These are phyloP conservation scores for Rubia peregrina DNA, from an alignment of 305 asterid species.

Conservation along the genomic window DNA sequence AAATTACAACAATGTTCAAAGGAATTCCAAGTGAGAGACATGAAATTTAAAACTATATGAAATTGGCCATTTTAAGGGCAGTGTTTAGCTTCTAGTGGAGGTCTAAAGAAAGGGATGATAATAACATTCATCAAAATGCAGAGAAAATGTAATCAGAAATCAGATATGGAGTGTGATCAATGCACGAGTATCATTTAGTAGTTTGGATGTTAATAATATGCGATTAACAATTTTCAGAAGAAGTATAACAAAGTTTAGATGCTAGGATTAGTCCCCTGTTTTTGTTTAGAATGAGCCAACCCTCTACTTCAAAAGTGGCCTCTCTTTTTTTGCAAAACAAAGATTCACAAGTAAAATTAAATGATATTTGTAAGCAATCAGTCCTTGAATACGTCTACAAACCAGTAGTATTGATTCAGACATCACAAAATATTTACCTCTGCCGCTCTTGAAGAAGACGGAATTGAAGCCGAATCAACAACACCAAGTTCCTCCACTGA, in stretches of 20 bases:
- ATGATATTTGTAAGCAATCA: neutral
- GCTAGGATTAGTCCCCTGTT: neutral
- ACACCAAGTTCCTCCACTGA: constrained; percentile 41
- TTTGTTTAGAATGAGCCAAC: neutral
- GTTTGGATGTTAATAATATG: neutral
- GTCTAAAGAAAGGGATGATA: neutral
- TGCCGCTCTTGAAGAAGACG: constrained; percentile 62
- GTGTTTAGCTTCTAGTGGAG: neutral
- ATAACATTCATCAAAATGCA: neutral
- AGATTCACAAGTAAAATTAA: neutral
- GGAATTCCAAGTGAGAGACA: neutral
- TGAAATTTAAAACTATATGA: neutral
- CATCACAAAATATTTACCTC: constrained; percentile 45
- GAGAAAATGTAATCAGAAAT: neutral
- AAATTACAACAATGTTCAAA: neutral
- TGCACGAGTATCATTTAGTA: neutral
- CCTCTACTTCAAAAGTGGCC: neutral
- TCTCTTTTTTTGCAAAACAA: neutral
- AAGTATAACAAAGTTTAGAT: neutral
- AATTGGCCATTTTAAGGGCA: neutral
- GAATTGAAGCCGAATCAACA: constrained; percentile 58
- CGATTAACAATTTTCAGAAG: neutral
- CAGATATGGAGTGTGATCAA: neutral
- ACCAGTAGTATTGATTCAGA: neutral
- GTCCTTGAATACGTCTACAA: neutral